Percentiles rank a stretch among this genome's conserved stretches.
Evolutionary conservation across 2,329 filamentous ascomycete species (phyloP).

Genomic region (Colletotrichum scovillei): DNA sequence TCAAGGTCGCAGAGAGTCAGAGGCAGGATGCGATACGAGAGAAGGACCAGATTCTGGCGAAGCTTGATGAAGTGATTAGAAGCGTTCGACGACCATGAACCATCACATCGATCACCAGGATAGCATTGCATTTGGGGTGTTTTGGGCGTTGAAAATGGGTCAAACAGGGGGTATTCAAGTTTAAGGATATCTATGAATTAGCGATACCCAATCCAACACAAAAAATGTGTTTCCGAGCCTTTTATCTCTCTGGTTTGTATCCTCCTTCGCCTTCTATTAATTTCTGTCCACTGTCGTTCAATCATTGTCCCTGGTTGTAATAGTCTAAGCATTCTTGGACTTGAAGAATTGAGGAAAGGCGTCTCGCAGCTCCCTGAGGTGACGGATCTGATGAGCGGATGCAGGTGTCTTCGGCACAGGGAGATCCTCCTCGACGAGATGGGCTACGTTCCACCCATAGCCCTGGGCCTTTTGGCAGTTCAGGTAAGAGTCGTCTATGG

Average conservation of each 20-base stretch:
- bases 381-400: conserved; percentile 79
- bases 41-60: conserved; percentile 69
- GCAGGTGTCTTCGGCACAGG: conserved; percentile 71
- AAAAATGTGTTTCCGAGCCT: not conserved
- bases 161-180: conserved; percentile 7
- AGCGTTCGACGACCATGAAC: conserved; percentile 68
- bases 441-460: conserved; percentile 87
- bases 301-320: not conserved
- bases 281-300: not conserved
- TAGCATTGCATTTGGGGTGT: conserved; percentile 43
- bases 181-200: conserved; percentile 12
- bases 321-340: conserved; percentile 41
- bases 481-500: conserved; percentile 82
- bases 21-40: conserved; percentile 72
- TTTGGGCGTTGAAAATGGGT: conserved; percentile 28
- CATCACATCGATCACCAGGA: not conserved
- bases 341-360: conserved; percentile 92
- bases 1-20: conserved; percentile 72
- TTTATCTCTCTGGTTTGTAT: not conserved
- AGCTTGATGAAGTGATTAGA: conserved; percentile 71
- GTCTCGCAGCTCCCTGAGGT: conserved; percentile 78
- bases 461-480: conserved; percentile 84
- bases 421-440: conserved; percentile 84
- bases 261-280: not conserved
- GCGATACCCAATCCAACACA: conserved; percentile 14